phyloP scores from a whole-genome alignment of 305 asterid species.

The Solanum hybrid region DNA sequence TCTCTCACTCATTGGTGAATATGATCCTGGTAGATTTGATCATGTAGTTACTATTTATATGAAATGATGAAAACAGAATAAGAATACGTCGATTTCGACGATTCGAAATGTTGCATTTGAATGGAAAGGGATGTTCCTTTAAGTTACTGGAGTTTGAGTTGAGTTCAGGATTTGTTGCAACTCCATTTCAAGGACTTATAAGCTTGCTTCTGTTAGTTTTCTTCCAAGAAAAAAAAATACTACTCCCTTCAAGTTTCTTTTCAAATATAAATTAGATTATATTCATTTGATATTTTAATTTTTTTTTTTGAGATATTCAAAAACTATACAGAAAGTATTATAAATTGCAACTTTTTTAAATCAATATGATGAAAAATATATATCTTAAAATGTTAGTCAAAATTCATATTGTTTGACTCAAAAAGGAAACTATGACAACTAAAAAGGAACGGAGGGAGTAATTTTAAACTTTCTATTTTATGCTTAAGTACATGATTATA shows the following conservation, averaged over 20 bases:
- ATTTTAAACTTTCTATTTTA: neutral
- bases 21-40: neutral
- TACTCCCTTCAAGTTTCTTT: too few relatives aligned
- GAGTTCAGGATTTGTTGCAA: neutral
- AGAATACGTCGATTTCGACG: neutral
- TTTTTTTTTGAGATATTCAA: too few relatives aligned
- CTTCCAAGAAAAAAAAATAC: too few relatives aligned
- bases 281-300: too few relatives aligned
- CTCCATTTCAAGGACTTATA: too few relatives aligned
- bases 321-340: rapidly evolving
- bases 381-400: neutral
- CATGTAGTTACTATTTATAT: neutral
- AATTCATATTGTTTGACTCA: neutral
- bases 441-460: neutral
- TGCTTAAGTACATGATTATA: rapidly evolving
- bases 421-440: neutral
- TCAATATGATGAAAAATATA: neutral
- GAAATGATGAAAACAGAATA: neutral
- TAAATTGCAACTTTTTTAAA: neutral
- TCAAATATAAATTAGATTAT: too few relatives aligned
- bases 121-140: neutral
- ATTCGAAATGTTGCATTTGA: neutral
- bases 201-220: too few relatives aligned
- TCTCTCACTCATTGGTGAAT: neutral
- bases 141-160: neutral